These are phyloP conservation scores for Usnea hakonensis DNA, from an alignment of 495 filamentous ascomycete species.

Conservation along the genomic window DNA sequence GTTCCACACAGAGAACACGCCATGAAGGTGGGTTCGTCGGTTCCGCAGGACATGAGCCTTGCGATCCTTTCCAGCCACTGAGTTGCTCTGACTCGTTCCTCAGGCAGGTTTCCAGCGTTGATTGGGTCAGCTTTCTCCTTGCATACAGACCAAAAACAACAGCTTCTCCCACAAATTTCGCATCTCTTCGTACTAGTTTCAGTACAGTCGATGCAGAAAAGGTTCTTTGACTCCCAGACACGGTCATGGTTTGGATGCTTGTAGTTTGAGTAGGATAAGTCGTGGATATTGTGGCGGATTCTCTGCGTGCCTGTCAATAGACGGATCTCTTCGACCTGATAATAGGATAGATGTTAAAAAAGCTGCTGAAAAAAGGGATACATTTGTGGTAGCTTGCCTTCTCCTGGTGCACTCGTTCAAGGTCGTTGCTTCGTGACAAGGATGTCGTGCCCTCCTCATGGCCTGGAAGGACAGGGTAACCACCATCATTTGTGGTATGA, in stretches of 20 bases:
- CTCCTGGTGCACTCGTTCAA: not conserved
- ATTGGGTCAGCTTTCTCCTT: not conserved
- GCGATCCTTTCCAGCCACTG: not conserved
- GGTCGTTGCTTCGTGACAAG: not conserved
- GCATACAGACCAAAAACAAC: not conserved
- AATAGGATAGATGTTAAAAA: not conserved
- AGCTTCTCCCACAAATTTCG: not conserved
- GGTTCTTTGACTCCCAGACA: conserved; percentile 18
- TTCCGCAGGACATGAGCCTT: not conserved
- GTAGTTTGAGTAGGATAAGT: not conserved
- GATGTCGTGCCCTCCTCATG: not conserved
- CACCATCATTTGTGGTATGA: not conserved
- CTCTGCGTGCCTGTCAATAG: conserved; percentile 3
- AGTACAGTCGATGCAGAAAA: conserved; percentile 8
- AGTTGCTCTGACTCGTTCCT: not conserved
- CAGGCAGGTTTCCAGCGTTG: not conserved
- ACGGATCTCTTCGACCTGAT: conserved; percentile 6
- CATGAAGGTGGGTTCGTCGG: conserved; percentile 24
- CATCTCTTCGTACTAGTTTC: not conserved
- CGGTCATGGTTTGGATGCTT: conserved; percentile 22
- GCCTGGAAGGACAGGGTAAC: not conserved
- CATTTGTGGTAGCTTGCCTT: not conserved
- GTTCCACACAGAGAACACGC: conserved; percentile 27
- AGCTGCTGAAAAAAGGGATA: not conserved
- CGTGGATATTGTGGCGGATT: not conserved